Evolutionary conservation across 495 filamentous ascomycete genomes (phyloP).

Genomic region (Evernia prunastri): DNA sequence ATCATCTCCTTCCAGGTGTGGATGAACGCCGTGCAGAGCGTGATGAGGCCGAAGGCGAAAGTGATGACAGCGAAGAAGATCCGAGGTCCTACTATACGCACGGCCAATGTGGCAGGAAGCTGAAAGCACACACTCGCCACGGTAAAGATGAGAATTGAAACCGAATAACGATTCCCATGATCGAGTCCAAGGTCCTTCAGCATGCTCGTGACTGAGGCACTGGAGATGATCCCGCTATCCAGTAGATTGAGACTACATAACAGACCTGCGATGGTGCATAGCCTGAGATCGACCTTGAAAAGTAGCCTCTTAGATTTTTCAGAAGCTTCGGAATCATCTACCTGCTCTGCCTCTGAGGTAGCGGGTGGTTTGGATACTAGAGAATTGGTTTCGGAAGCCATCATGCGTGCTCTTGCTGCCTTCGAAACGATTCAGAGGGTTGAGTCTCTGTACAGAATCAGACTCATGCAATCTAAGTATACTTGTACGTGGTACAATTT

Average conservation of each 20-base stretch:
- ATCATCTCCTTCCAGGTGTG: slow-evolving; percentile 70
- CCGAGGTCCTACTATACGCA: slow-evolving; percentile 61
- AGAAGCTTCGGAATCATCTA: slow-evolving; percentile 22
- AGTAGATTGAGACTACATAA: slow-evolving; percentile 67
- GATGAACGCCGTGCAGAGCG: slow-evolving; percentile 64
- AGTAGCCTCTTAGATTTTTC: slow-evolving; percentile 42
- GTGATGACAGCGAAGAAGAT: slow-evolving; percentile 64
- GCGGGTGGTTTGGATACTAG: neutral
- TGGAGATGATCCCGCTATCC: slow-evolving; percentile 71
- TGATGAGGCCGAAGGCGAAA: slow-evolving; percentile 63
- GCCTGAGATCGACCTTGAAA: slow-evolving; percentile 62
- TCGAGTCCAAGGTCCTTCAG: slow-evolving; percentile 56
- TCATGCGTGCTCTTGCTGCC: neutral
- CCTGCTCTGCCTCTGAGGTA: slow-evolving; percentile 1
- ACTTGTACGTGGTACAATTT: neutral
- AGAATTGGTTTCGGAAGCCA: neutral
- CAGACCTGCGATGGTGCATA: slow-evolving; percentile 69
- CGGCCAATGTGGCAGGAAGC: slow-evolving; percentile 64
- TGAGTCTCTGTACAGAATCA: no score
- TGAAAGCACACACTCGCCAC: slow-evolving; percentile 69
- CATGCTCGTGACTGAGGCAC: slow-evolving; percentile 71
- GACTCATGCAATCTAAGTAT: neutral
- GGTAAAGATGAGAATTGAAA: slow-evolving; percentile 76
- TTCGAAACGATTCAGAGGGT: neutral
- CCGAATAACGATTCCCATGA: slow-evolving; percentile 56